phyloP scores from a whole-genome alignment of 1,284 basidiomycete genomes.

The Ceratobasidium papillatum region DNA sequence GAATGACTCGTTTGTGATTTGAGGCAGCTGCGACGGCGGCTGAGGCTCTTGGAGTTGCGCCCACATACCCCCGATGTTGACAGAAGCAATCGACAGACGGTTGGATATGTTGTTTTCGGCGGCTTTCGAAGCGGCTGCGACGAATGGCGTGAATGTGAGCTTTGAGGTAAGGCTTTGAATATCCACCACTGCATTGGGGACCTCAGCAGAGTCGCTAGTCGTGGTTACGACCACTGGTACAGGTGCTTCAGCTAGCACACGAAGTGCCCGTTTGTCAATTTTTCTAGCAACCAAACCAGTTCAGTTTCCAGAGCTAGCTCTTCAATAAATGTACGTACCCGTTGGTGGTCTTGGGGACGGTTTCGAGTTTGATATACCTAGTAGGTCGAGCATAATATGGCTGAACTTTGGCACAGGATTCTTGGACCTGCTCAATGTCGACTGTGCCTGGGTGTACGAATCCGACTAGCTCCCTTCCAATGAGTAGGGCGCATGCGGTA shows the following conservation, averaged over 20 bases:
- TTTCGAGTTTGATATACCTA: conserved; percentile 55
- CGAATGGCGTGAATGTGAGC: conserved; percentile 27
- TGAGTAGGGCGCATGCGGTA: conserved; percentile 61
- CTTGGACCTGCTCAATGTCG: conserved; percentile 55
- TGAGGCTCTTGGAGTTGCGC: conserved; percentile 23
- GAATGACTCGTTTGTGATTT: conserved; percentile 39
- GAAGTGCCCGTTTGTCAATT: conserved; percentile 62
- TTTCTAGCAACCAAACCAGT: conserved; percentile 57
- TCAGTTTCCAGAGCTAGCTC: background rate
- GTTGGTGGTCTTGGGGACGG: conserved; percentile 59
- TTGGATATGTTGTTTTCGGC: conserved; percentile 8
- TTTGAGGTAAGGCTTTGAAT: conserved; percentile 20
- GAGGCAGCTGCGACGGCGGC: background rate
- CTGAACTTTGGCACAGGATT: conserved; percentile 59
- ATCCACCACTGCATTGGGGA: conserved; percentile 13
- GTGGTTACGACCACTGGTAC: conserved; percentile 14
- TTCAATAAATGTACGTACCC: conserved; percentile 51
- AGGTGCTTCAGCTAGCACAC: conserved; percentile 54
- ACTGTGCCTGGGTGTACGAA: conserved; percentile 60
- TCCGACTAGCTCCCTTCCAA: conserved; percentile 64
- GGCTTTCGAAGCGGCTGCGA: conserved; percentile 17
- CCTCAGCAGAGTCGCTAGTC: conserved; percentile 7
- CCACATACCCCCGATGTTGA: conserved; percentile 34
- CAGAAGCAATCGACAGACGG: conserved; percentile 18
- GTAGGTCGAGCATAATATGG: conserved; percentile 69